phyloP scores from a whole-genome alignment of 1,139 yeast species.

The Hemisphaericaspora xylanilytica region DNA sequence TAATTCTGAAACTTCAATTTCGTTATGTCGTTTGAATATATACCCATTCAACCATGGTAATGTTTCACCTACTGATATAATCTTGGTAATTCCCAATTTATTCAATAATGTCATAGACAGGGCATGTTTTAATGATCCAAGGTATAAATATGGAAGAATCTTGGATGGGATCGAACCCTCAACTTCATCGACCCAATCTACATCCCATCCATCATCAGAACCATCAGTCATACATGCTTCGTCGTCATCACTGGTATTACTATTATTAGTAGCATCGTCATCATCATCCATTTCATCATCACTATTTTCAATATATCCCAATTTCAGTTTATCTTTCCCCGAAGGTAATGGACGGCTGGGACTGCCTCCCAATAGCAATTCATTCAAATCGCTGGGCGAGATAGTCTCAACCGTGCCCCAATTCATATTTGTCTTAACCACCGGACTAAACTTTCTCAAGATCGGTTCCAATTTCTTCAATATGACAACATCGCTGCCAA shows the following conservation, averaged over 20 bases:
- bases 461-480: constrained; percentile 63
- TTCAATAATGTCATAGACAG: constrained; percentile 61
- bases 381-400: constrained; percentile 32
- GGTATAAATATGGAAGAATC: constrained; percentile 76
- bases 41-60: constrained; percentile 56
- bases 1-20: constrained; percentile 23
- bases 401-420: constrained; percentile 30
- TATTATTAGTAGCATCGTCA: constrained; percentile 2
- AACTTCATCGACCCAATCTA: constrained; percentile 42
- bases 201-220: constrained; percentile 3
- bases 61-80: constrained; percentile 85
- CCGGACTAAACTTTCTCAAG: constrained; percentile 56
- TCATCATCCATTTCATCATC: constrained; percentile 5
- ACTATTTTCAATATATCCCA: constrained; percentile 29
- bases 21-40: constrained; percentile 28
- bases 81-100: constrained; percentile 66
- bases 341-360: constrained; percentile 3
- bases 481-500: constrained; percentile 69
- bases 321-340: constrained; percentile 10
- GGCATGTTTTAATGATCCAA: constrained; percentile 87
- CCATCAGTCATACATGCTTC: no score
- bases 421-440: constrained; percentile 13
- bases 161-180: constrained; percentile 72
- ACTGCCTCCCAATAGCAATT: constrained; percentile 26
- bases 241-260: constrained; percentile 8